Conservation (phyloP, 352 stramenopile species). For the Aphanomyces cochlioides region DNA sequence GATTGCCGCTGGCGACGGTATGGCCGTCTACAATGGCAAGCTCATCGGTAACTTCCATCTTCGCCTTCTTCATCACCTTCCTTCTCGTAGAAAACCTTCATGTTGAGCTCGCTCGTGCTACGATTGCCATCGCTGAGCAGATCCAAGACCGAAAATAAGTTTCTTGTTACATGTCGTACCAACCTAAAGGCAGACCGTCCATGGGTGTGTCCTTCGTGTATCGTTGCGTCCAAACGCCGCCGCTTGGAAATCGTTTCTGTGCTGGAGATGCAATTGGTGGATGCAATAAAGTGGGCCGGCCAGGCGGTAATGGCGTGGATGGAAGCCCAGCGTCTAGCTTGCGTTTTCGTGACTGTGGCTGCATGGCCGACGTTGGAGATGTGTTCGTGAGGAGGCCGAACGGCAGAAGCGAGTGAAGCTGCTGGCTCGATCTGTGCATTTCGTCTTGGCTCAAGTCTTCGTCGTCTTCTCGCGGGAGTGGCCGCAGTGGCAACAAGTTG, state of each 20-base stretch:
- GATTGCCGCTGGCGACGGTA: slow-evolving; percentile 4
- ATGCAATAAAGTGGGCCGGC: background rate
- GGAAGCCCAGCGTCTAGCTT: background rate
- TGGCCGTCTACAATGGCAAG: slow-evolving; percentile 28
- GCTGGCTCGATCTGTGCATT: slow-evolving; percentile 12
- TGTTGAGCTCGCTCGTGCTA: slow-evolving; percentile 34
- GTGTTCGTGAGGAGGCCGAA: background rate
- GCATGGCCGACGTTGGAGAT: background rate
- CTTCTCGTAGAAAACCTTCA: slow-evolving; percentile 38
- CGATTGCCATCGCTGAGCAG: slow-evolving; percentile 34
- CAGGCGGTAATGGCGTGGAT: background rate
- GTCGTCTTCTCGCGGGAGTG: background rate
- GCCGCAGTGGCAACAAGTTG: too few species aligned
- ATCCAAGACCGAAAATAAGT: slow-evolving; percentile 20
- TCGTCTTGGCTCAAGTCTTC: background rate
- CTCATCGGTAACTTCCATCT: slow-evolving; percentile 16
- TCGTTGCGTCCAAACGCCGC: too few species aligned
- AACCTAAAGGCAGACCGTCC: too few species aligned
- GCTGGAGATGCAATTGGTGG: slow-evolving; percentile 15
- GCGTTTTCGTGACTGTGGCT: background rate
- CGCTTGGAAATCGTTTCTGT: too few species aligned
- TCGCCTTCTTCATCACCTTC: slow-evolving; percentile 19
- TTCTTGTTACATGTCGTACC: background rate
- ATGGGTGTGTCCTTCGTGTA: too few species aligned
- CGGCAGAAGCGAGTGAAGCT: background rate